Evolutionary conservation across 306 rosid genomes (phyloP).

Genomic region (Comarum palustre): DNA sequence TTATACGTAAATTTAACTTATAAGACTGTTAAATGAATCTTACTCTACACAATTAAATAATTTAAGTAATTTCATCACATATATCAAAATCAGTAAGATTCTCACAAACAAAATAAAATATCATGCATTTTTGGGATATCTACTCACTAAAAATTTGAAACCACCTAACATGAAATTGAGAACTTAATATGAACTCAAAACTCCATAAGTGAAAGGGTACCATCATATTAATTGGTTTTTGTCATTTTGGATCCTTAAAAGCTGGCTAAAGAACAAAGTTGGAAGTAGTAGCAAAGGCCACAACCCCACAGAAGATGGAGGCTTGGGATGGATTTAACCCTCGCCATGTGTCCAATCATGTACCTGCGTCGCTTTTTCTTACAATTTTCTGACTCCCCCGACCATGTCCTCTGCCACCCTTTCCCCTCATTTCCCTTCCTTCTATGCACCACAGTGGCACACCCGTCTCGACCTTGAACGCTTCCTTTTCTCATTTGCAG

Average conservation of each 20-base stretch:
- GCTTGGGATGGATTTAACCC: constrained; percentile 23
- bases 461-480: not conserved
- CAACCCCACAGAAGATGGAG: constrained; percentile 38
- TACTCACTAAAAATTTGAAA: too few species aligned
- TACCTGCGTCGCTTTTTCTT: constrained; percentile 13
- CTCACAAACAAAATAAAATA: too few species aligned
- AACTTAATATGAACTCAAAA: not conserved
- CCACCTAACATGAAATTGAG: not conserved
- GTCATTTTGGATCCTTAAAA: constrained; percentile 5
- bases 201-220: not conserved
- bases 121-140: too few species aligned
- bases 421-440: not conserved
- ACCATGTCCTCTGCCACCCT: constrained; percentile 35
- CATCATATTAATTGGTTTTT: not conserved
- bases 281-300: constrained; percentile 26
- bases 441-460: not conserved
- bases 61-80: too few species aligned
- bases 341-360: constrained; percentile 60
- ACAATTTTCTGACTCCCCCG: constrained; percentile 23
- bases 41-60: too few species aligned
- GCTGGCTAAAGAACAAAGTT: not conserved
- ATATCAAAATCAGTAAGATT: too few species aligned
- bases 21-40: too few species aligned
- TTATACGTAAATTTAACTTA: too few species aligned
- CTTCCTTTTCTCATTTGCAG: not conserved